Base-by-base conservation (phyloP, 306 rosid species). In the Biancaea sappan region DNA sequence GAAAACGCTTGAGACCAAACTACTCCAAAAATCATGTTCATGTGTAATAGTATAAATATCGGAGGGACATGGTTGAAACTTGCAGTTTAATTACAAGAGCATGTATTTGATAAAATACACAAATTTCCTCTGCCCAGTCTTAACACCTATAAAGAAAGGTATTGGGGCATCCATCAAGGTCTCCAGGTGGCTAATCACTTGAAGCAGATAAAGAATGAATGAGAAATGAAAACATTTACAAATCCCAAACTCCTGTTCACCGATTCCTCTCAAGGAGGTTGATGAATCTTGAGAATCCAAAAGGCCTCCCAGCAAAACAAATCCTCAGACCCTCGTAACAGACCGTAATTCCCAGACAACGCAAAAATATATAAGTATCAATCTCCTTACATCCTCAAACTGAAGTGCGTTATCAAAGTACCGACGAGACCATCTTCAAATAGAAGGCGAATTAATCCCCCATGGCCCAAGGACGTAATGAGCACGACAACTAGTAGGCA, bases 401-500 rank as follows among this genome's bases (percentile, higher is more conserved):
- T 44, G 69, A 61, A 59, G 63, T 16, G 77, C 77, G 35, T 50
- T 29, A 70, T 51, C 71, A 24, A 11, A 60, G 56, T 34, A 43
- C 37, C 7, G 18, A 75, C 11, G 44, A 46, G 16, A 46, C 61
- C 37, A 53, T 66, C 62, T 72, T 77, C 65, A 58, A 38, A 57
- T 40, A 72, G 34, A 38, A 43, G 24, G 48, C 19, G n/a, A 73
- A 54, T 66, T 34, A 24, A 60, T 60, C 61, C 58, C 6, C n/a
- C 77, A 69, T 3, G 48, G 70, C 51, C 5, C 38, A 61, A 57
- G 62, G 72, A 81, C 22, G 35, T 16, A 62, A 63, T 72, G 58
- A 61, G 63, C 70, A 44, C 18, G 32, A 25, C 54, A 80, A 34
- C 69, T 19, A 67, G 67, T 41, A 10, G 67, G 72, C 14, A 16